A percentile compares a stretch with the other conserved stretches of the same genome.
Conservation (phyloP, 495 filamentous ascomycete genomes). For the Rhypophila decipiens region DNA sequence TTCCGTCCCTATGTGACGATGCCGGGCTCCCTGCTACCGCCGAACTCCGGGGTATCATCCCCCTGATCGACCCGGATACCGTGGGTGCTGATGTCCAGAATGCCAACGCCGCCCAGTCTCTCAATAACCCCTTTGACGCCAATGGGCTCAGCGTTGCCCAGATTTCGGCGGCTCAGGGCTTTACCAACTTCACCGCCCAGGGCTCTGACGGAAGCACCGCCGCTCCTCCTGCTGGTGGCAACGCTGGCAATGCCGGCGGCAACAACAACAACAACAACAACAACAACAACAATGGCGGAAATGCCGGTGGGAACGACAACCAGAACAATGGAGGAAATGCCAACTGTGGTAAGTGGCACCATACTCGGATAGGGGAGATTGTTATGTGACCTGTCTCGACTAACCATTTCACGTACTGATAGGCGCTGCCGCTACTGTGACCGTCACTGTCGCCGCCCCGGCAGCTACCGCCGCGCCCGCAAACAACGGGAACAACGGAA, state of each 20-base stretch:
- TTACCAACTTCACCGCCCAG: slow-evolving; percentile 49
- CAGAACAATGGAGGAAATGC: slow-evolving; percentile 1
- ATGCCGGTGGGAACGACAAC: no score
- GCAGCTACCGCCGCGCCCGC: slow-evolving; percentile 15
- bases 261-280: slow-evolving; percentile 17
- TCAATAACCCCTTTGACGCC: slow-evolving; percentile 45
- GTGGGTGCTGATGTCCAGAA: slow-evolving; percentile 46
- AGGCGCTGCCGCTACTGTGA: no score
- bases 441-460: slow-evolving; percentile 20
- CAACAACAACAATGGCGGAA: slow-evolving; percentile 33
- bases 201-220: slow-evolving; percentile 22
- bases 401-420: no score
- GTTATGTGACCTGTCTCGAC: no score
- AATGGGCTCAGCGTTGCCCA: slow-evolving; percentile 50
- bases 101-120: slow-evolving; percentile 43
- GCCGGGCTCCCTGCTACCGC: slow-evolving; percentile 48
- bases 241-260: slow-evolving; percentile 10
- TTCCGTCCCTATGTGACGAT: slow-evolving; percentile 54
- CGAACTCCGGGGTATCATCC: slow-evolving; percentile 53
- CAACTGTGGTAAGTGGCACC: no score
- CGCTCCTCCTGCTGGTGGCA: slow-evolving; percentile 14
- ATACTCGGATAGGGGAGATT: no score
- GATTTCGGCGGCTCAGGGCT: slow-evolving; percentile 46
- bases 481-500: slow-evolving; percentile 9
- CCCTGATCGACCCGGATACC: slow-evolving; percentile 53